Evolutionary conservation across 129 eudicot genomes (phyloP), one percentile per base, ranked within the genome.

Genomic region (Gnaphalium uliginosum): DNA sequence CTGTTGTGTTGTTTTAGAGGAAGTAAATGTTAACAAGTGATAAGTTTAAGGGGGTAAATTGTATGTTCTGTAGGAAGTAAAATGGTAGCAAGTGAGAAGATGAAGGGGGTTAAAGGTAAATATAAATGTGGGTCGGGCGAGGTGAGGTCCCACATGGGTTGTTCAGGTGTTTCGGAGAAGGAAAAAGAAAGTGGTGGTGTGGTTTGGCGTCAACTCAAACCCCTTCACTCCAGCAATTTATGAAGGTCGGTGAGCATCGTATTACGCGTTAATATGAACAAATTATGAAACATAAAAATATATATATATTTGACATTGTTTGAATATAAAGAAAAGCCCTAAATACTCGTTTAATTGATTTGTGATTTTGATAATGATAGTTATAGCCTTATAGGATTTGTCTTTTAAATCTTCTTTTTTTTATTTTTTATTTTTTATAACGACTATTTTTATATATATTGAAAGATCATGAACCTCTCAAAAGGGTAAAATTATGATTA

Each of bases 121-220:
- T 15, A 23, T 25, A 25, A 25, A 8, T 6, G 43, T 17, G 62
- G n/a, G 41, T 70, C 10, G 63, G 41, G 63, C 7, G 17, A 18
- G n/a, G 63, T 15, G 17, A 18, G n/a, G 26, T 18, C 43, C 74
- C 63, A 70, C 75, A 26, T 70, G 75, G 63, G 37, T 15, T 21
- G 33, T 70, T 70, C 63, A 15, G 63, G 61, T 50, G 43, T 50
- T 70, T 29, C 63, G 75, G 63, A 70, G 75, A 70, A 70, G 62
- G 29, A 46, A 26, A 69, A 18, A 46, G 74, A 27, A 46, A 51
- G 37, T 69, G 37, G 35, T 26, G 43, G 63, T 70, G 63, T 70
- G 61, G 62, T 41, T 70, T 70, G 41, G 15, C 75, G 46, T 70
- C 63, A 27, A 50, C 63, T 26, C n/a, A 27, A 18, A 26, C 7